Conservation (phyloP, 2,329 filamentous ascomycete genomes). For the Alternaria sp. region DNA sequence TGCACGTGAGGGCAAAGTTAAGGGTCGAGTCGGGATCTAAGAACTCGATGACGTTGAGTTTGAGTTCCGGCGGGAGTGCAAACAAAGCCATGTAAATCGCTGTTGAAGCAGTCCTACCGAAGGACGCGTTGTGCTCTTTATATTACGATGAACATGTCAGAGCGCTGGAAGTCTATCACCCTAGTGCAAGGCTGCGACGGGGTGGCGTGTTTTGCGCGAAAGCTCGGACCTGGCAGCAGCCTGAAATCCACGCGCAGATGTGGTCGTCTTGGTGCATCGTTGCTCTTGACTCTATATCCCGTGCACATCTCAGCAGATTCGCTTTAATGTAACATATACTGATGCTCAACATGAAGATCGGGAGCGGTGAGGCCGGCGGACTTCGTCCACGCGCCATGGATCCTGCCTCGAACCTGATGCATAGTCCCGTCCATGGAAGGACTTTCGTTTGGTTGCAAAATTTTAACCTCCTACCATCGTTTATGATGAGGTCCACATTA, state of each 20-base stretch:
- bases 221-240: not conserved
- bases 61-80: conserved; percentile 21
- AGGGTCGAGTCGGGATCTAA: conserved; percentile 24
- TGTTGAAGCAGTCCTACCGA: not conserved
- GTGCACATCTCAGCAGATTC: too few species aligned
- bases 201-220: not conserved
- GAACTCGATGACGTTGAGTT: conserved; percentile 16
- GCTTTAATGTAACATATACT: too few species aligned
- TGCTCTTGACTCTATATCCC: too few species aligned
- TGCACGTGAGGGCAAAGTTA: conserved; percentile 24
- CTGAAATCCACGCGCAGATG: not conserved
- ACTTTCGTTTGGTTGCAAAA: too few species aligned
- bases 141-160: not conserved
- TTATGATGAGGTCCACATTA: too few species aligned
- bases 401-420: too few species aligned
- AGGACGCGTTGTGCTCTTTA: not conserved
- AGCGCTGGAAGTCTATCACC: not conserved
- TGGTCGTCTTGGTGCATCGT: not conserved
- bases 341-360: too few species aligned
- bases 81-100: conserved; percentile 17
- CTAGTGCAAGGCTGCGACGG: not conserved
- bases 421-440: too few species aligned
- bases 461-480: too few species aligned
- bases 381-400: too few species aligned
- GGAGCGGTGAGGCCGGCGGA: too few species aligned